Evolutionary conservation across 169 alveolate species (phyloP), one percentile per base, ranked within the genome.

Genomic region (Babesia bigemina): DNA sequence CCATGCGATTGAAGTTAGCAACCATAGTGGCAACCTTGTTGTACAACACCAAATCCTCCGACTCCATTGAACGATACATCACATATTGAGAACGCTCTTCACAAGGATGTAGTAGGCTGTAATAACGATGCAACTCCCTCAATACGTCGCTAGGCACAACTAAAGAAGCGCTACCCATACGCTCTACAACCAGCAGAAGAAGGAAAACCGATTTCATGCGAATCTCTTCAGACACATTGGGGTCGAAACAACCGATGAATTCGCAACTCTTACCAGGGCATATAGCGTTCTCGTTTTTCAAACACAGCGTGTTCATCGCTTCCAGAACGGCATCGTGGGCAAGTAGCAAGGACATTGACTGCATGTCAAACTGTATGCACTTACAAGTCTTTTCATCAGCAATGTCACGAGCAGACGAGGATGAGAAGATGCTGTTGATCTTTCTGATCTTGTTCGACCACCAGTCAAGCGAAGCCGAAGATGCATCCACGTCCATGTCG

Each of bases 301-400:
- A 26, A 50, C 78, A 53, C 36, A 75, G 33, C 14, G 82, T 45
- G 21, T 45, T n/a, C 61, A 79, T 50, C 2, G 84, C 87, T 21
- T 79, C 87, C 24, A 29, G 6, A 60, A 79, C 42, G 16, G 79
- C 75, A 21, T 79, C 87, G 53, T 79, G 87, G 4, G 84, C 87
- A 50, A 61, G 75, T 0, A 59, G 63, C 48, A 79, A 28, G n/a
- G 83, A 48, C 16, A 63, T 24, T 19, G 87, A 77, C 10, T 39
- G 59, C 87, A 66, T 60, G 10, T 70, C 74, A 53, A 79, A 21
- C 52, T 79, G 55, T 24, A 79, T 12, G 65, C 79, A 66, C 21
- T 79, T 60, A 47, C 87, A 79, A 0, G 57, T 49, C 24, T 79
- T 63, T 42, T 48, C 39, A 16, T 13, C 39, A 16, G 57, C 52